Base-by-base conservation (phyloP, 2,329 filamentous ascomycete genomes). In the Magnaporthiopsis rhizophila region DNA sequence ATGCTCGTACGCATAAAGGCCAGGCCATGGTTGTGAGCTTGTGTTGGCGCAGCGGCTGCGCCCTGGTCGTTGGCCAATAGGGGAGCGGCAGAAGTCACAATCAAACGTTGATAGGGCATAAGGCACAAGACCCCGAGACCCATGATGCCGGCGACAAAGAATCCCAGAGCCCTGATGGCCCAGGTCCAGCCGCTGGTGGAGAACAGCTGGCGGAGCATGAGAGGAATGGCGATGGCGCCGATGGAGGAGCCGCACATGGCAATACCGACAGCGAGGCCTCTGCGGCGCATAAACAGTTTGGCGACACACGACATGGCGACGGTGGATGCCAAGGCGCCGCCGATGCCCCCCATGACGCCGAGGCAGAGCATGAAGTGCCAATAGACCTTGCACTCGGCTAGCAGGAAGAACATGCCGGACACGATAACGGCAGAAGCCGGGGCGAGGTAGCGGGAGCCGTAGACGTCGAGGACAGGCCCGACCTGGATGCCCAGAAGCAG, bases 311-410 rank as follows among this genome's bases (percentile, higher is more conserved):
- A 72, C 13, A 76, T 67, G 34, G 70, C 69, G 0, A 78, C 74
- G 2, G 74, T 71, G 62, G 76, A 77, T 0, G 76, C 67, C 28
- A 77, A 69, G 5, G 78, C 76, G 24, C 70, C 74, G 0, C 79
- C 78, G 3, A 80, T 64, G 3, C 80, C 79, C 13, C 77, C 73
- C 32, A 77, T 76, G 0, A 80, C 63, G 3, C 80, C 78, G 4
- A 80, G 73, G 0, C 74, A 72, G 4, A 82, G 72, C 36, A 81
- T 70, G 56, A 82, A 82, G 9, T 83, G 79, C 79, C 78, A 81
- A 69, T 82, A 82, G 28, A 69, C 63, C 6, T 69, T 71, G 67
- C 80, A 83, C 63, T 82, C 72, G 0, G 77, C 81, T 36, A 83
- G 73, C 3, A 82, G 67, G 12, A 83, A 73, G 62, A 81, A 78